Evolutionary conservation across 192 early-diverging fungal species (phyloP).

Genomic region (Piromyces finnis): DNA sequence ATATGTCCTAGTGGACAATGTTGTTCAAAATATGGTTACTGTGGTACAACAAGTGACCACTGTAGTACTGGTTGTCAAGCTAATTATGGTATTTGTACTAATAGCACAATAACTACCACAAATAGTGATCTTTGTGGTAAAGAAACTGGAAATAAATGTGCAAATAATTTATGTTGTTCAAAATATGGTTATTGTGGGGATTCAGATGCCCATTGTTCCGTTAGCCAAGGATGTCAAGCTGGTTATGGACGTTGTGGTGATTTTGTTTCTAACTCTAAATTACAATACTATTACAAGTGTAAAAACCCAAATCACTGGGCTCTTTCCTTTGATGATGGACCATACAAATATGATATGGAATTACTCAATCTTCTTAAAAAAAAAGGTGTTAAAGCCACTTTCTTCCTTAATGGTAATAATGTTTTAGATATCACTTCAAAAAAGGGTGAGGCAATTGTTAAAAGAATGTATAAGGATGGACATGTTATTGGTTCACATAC

Average conservation of each 20-base stretch:
- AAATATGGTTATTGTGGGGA: not conserved
- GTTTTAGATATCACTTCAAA: not conserved
- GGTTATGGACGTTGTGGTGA: not conserved
- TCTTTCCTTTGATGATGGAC: conserved; percentile 52
- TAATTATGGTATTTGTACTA: too few relatives aligned
- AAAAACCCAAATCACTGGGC: conserved; percentile 20
- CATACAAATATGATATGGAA: conserved; percentile 18
- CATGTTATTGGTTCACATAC: not conserved
- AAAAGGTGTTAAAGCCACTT: conserved; percentile 29
- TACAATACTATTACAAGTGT: not conserved
- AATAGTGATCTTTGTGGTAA: not conserved
- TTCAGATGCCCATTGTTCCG: not conserved
- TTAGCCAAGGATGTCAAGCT: not conserved
- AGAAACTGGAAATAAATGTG: not conserved
- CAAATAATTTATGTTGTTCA: not conserved
- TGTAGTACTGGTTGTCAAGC: too few relatives aligned
- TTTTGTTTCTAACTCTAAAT: not conserved
- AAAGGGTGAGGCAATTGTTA: not conserved
- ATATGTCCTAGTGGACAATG: not conserved
- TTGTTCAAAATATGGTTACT: not conserved
- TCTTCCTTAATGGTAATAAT: conserved; percentile 45
- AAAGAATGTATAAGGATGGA: not conserved
- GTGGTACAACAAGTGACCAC: not conserved
- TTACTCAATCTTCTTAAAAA: conserved; percentile 21
- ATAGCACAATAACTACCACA: too few relatives aligned